phyloP scores from a whole-genome alignment of 306 rosid genomes.

The Coriaria nepalensis region DNA sequence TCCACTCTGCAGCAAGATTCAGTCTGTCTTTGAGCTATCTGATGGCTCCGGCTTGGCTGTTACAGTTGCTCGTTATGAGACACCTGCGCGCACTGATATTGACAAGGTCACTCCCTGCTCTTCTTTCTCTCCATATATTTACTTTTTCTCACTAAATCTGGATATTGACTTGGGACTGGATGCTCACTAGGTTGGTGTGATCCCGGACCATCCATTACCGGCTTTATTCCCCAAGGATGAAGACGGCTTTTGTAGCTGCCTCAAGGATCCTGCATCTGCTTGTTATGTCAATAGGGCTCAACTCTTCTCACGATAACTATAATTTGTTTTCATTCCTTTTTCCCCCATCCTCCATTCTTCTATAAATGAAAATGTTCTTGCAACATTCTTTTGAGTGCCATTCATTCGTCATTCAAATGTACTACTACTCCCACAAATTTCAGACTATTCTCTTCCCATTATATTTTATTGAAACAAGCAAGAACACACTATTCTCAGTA shows the following conservation, averaged over 20 bases:
- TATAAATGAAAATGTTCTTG: background rate
- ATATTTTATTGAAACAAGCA: too few species aligned
- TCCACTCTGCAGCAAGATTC: constrained; percentile 67
- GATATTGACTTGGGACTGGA: background rate
- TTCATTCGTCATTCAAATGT: too few species aligned
- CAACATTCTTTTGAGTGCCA: too few species aligned
- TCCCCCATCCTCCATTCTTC: background rate
- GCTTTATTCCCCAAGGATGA: constrained; percentile 71
- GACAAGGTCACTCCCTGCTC: constrained; percentile 44
- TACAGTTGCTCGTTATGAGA: constrained; percentile 89
- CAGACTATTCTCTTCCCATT: too few species aligned
- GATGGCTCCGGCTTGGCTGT: constrained; percentile 95
- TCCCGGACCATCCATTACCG: constrained; percentile 90
- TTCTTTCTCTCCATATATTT: background rate
- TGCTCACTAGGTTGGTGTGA: constrained; percentile 58
- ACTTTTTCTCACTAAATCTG: background rate
- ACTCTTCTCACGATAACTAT: constrained; percentile 53
- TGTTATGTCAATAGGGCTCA: constrained; percentile 56
- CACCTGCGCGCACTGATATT: constrained; percentile 81
- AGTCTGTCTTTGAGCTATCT: constrained; percentile 82
- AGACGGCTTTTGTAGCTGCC: constrained; percentile 74
- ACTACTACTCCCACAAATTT: too few species aligned
- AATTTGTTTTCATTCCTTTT: background rate
- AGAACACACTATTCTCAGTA: too few species aligned
- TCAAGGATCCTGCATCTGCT: constrained; percentile 69